Conservation (phyloP, 2,329 filamentous ascomycete species). For the Elsinoe necatrix region DNA sequence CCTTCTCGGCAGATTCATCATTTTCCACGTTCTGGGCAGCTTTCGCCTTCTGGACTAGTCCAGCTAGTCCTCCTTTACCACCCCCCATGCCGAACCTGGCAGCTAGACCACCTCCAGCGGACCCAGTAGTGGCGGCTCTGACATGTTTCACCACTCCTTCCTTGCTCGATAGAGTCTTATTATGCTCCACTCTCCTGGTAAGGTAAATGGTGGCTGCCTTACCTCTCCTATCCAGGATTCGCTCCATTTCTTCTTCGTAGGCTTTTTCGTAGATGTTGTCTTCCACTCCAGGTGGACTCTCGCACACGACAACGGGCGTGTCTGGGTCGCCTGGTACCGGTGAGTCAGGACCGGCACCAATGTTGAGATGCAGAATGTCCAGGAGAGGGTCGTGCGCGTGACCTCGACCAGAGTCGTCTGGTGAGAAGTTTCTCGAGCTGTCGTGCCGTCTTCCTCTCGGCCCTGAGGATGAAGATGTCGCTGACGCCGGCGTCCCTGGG, state of each 20-base stretch:
- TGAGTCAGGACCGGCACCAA: constrained; percentile 53
- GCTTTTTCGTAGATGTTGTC: constrained; percentile 84
- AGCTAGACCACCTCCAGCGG: background rate
- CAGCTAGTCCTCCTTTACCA: background rate
- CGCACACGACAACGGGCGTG: constrained; percentile 53
- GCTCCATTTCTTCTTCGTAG: constrained; percentile 71
- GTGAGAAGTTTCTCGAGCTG: constrained; percentile 12
- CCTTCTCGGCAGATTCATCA: background rate
- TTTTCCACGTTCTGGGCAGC: background rate
- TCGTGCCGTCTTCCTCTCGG: background rate
- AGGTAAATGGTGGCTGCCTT: constrained; percentile 50
- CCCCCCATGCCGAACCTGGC: background rate
- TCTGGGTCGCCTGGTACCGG: constrained; percentile 31
- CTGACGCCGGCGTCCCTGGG: background rate
- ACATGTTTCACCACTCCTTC: constrained; percentile 22
- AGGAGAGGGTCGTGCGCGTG: constrained; percentile 57
- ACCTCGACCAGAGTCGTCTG: constrained; percentile 41
- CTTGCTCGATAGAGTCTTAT: constrained; percentile 30
- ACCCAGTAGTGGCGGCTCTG: background rate
- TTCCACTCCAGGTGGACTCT: constrained; percentile 76
- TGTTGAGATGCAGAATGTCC: constrained; percentile 63
- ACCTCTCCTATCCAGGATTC: constrained; percentile 50
- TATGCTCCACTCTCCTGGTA: constrained; percentile 41
- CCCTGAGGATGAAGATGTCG: background rate
- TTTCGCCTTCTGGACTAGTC: background rate